These are phyloP conservation scores for Colletotrichum echinochloae DNA, from an alignment of 2,329 filamentous ascomycete species.

Conservation along the genomic window DNA sequence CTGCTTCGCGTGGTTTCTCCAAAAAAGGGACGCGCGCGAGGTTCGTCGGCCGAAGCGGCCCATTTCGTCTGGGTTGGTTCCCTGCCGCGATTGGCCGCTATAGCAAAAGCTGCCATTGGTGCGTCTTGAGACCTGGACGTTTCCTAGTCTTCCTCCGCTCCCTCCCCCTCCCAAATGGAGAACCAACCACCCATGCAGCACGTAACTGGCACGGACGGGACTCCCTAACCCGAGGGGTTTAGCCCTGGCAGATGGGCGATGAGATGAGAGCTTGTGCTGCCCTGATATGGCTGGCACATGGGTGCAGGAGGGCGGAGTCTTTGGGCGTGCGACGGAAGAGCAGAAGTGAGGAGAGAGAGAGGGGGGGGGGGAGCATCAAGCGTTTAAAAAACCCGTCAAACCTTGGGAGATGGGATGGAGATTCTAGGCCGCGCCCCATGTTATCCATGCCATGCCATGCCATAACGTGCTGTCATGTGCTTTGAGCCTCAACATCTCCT, in stretches of 20 bases:
- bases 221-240: no score
- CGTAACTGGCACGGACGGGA: no score
- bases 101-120: slow-evolving; percentile 31
- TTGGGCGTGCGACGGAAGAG: no score
- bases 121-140: slow-evolving; percentile 21
- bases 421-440: not conserved
- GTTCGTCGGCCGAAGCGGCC: slow-evolving; percentile 24
- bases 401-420: not conserved
- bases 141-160: slow-evolving; percentile 8
- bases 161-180: slow-evolving; percentile 32
- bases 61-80: slow-evolving; percentile 15
- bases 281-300: no score
- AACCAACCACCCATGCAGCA: no score
- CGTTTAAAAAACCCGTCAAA: not conserved
- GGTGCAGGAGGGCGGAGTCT: not conserved
- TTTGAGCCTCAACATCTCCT: not conserved
- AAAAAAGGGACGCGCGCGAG: slow-evolving; percentile 27
- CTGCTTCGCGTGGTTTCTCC: slow-evolving; percentile 37
- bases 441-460: not conserved
- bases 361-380: not conserved
- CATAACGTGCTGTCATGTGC: not conserved
- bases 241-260: slow-evolving; percentile 9
- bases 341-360: not conserved
- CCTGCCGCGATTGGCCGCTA: slow-evolving; percentile 26
- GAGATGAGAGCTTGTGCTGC: slow-evolving; percentile 3